Evolutionary conservation across 164 flowering plant genomes (phyloP), one percentile per base, ranked within the genome.

Genomic region (Stephania japonica): DNA sequence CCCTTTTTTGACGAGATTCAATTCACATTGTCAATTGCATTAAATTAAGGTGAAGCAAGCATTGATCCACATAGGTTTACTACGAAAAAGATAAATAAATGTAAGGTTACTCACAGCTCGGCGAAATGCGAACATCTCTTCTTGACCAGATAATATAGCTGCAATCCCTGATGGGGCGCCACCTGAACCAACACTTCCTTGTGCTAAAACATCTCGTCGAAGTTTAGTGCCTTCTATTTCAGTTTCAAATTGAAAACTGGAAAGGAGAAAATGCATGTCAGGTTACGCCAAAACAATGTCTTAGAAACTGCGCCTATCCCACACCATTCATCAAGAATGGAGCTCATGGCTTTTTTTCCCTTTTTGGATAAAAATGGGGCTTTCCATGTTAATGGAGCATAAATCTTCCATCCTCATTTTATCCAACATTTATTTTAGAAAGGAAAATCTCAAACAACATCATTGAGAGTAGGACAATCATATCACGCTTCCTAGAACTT

Each of bases 171-270:
- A 26, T 66, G 93, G 85, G 44, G 90, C 73, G 66, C 90, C 91
- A 76, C 81, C 87, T 74, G 94, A 83, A 75, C 93, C 77, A 69
- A 88, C 86, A 75, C 44, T 80, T 23, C 96, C 98, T 81, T 83
- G 88, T 67, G 89, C 89, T 77, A 93, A 76, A 68, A 95, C 99
- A 79, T 95, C 83, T 73, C 90, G 83, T 11, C 99, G 87, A 77
- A 95, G 98, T 75, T 86, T 91, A 5, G 80, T 77, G 69, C 90
- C 95, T 84, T 95, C 97, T 26, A 80, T 85, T 84, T 95, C 99
- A 42, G 98, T 88, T 85, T 95, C 99, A 78, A 95, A 95, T 75
- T 95, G 99, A 79, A 93, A 95, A 78, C 99, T 93, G 92, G 66
- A 79, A 81, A 68, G 44, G 43, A 61, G 76, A 81, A 66, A 27